Conservation (phyloP, 306 rosid genomes). For the Quercus rubra region DNA sequence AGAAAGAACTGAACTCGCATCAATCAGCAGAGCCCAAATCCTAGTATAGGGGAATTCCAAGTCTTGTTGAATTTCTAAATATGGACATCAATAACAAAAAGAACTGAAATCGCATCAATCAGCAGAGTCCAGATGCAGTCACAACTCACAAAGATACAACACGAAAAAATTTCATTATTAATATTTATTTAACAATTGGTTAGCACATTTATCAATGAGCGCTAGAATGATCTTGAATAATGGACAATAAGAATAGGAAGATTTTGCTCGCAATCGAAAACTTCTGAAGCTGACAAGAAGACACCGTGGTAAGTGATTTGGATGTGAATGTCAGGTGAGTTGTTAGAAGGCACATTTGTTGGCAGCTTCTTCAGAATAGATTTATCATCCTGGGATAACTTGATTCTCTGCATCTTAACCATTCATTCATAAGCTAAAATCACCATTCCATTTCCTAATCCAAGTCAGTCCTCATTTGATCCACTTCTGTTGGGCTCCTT, state of each 20-base stretch:
- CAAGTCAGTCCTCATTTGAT: slow-evolving; percentile 52
- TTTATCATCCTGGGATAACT: slow-evolving; percentile 16
- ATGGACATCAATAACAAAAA: slow-evolving; percentile 10
- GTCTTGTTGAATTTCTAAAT: slow-evolving; percentile 11
- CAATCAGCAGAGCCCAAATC: not conserved
- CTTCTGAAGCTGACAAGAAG: slow-evolving; percentile 16
- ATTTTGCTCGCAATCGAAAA: slow-evolving; percentile 15
- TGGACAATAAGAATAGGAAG: slow-evolving; percentile 18
- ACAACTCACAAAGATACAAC: slow-evolving; percentile 18
- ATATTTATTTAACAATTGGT: slow-evolving; percentile 36
- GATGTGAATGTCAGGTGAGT: slow-evolving; percentile 32
- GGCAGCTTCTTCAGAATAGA: slow-evolving; percentile 7
- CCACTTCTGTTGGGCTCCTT: slow-evolving; percentile 58
- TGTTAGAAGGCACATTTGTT: slow-evolving; percentile 33
- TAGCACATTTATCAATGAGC: slow-evolving; percentile 28
- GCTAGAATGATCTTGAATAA: slow-evolving; percentile 23
- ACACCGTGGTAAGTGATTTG: slow-evolving; percentile 2
- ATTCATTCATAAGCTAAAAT: slow-evolving; percentile 15
- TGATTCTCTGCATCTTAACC: slow-evolving; percentile 27
- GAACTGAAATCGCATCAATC: slow-evolving; percentile 2
- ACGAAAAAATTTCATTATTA: slow-evolving; percentile 29
- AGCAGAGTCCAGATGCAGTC: not conserved
- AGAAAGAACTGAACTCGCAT: slow-evolving; percentile 4
- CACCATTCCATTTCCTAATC: slow-evolving; percentile 15
- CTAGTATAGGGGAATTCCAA: not conserved